Conservation (phyloP, 805 yeast genomes). For the Zygotorulaspora florentina region DNA sequence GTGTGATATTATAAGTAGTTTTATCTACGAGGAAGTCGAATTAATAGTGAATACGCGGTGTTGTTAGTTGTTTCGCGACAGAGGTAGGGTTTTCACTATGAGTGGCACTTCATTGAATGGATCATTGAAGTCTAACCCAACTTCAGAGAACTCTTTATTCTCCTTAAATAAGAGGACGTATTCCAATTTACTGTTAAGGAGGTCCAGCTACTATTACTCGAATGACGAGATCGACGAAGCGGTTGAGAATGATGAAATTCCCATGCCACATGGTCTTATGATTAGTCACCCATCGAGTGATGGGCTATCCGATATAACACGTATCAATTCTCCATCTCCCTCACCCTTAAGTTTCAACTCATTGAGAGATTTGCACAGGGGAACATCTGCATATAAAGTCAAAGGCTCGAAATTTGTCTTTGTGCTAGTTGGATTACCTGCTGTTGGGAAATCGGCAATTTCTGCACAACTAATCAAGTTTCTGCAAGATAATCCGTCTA, state of each 20-base stretch:
- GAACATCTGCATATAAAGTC: neutral
- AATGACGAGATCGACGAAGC: slow-evolving; percentile 15
- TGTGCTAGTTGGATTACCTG: slow-evolving; percentile 73
- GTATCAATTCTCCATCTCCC: slow-evolving; percentile 6
- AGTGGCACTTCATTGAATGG: slow-evolving; percentile 8
- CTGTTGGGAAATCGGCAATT: slow-evolving; percentile 70
- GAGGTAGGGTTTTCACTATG: neutral
- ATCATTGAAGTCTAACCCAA: slow-evolving; percentile 12
- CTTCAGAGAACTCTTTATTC: slow-evolving; percentile 28
- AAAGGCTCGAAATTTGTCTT: slow-evolving; percentile 50
- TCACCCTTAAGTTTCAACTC: slow-evolving; percentile 14
- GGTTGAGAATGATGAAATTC: slow-evolving; percentile 1
- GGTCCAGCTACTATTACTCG: slow-evolving; percentile 13
- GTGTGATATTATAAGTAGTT: neutral
- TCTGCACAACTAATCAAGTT: slow-evolving; percentile 59
- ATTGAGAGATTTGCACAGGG: slow-evolving; percentile 7
- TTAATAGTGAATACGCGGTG: neutral
- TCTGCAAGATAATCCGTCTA: slow-evolving; percentile 38
- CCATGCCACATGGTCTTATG: slow-evolving; percentile 7
- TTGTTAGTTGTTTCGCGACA: neutral
- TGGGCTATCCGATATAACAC: slow-evolving; percentile 5
- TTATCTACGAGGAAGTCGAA: too few species aligned
- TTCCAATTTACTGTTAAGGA: slow-evolving; percentile 18
- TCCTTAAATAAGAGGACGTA: slow-evolving; percentile 22
- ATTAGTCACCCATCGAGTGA: slow-evolving; percentile 5